Evolutionary conservation across 2,329 filamentous ascomycete species (phyloP).

Genomic region (Exophiala sp.): DNA sequence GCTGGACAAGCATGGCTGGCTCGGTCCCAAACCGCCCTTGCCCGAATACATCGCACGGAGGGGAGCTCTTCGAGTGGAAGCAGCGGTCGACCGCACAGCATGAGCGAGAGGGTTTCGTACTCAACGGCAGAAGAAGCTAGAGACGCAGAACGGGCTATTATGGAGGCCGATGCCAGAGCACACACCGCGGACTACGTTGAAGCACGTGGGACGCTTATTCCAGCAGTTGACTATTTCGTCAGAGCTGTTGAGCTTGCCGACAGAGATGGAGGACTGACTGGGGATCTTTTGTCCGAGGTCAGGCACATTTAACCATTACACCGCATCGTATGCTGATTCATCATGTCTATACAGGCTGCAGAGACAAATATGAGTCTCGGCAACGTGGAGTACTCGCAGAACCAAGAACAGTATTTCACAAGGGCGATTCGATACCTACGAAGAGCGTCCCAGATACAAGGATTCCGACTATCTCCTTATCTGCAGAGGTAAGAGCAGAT

Average conservation of each 20-base stretch:
- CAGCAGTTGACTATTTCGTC: slow-evolving; percentile 51
- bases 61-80: slow-evolving; percentile 37
- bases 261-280: slow-evolving; percentile 36
- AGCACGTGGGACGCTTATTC: slow-evolving; percentile 49
- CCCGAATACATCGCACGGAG: slow-evolving; percentile 46
- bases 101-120: slow-evolving; percentile 16
- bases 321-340: slow-evolving; percentile 15
- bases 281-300: slow-evolving; percentile 46
- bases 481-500: slow-evolving; percentile 43
- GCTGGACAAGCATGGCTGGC: slow-evolving; percentile 51
- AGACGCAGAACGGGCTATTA: slow-evolving; percentile 29
- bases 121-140: slow-evolving; percentile 30
- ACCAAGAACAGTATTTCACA: slow-evolving; percentile 45
- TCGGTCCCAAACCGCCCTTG: slow-evolving; percentile 49
- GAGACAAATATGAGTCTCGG: slow-evolving; percentile 53
- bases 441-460: slow-evolving; percentile 40
- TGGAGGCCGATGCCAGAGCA: slow-evolving; percentile 38
- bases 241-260: slow-evolving; percentile 46
- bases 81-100: slow-evolving; percentile 27
- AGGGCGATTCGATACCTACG: slow-evolving; percentile 47
- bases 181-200: slow-evolving; percentile 48
- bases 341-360: slow-evolving; percentile 38
- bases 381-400: slow-evolving; percentile 46
- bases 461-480: slow-evolving; percentile 44
- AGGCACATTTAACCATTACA: slow-evolving; percentile 19